These are phyloP conservation scores for Mortierella alpina DNA, from an alignment of 192 early-diverging fungal species.

Conservation along the genomic window DNA sequence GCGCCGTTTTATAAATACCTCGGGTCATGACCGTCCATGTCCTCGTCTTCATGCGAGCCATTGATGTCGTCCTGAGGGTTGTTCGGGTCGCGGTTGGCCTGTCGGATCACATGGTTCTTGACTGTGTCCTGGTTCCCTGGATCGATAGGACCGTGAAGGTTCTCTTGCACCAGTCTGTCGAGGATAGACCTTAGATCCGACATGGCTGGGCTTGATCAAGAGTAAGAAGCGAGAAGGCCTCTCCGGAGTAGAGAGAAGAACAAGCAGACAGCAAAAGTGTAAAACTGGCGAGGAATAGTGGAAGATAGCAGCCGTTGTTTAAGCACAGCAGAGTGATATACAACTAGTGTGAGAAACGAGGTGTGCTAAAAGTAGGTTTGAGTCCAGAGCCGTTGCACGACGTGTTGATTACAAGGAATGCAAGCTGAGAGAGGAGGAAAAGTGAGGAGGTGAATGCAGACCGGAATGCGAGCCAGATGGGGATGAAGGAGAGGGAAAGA, in stretches of 20 bases:
- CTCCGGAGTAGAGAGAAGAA: neutral
- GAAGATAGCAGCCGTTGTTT: neutral
- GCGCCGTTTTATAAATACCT: constrained; percentile 36
- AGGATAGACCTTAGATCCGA: constrained; percentile 62
- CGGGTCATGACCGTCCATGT: constrained; percentile 69
- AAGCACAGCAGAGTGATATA: no score
- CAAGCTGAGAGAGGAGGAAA: neutral
- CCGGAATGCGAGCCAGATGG: neutral
- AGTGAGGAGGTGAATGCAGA: neutral
- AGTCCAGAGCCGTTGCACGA: neutral
- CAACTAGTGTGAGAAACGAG: no score
- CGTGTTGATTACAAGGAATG: neutral
- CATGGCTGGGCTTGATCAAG: constrained; percentile 14
- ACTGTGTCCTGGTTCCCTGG: constrained; percentile 31
- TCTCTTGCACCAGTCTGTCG: constrained; percentile 66
- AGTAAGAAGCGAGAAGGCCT: neutral
- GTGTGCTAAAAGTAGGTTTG: no score
- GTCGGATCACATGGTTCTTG: constrained; percentile 30
- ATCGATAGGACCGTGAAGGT: constrained; percentile 71
- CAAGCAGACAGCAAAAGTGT: neutral
- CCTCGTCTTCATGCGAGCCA: constrained; percentile 34
- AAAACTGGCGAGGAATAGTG: neutral
- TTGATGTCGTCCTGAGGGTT: constrained; percentile 1
- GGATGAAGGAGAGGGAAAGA: neutral
- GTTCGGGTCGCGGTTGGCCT: constrained; percentile 5